Evolutionary conservation across 2,329 filamentous ascomycete species (phyloP).

Genomic region (Hypoxylon sp.): DNA sequence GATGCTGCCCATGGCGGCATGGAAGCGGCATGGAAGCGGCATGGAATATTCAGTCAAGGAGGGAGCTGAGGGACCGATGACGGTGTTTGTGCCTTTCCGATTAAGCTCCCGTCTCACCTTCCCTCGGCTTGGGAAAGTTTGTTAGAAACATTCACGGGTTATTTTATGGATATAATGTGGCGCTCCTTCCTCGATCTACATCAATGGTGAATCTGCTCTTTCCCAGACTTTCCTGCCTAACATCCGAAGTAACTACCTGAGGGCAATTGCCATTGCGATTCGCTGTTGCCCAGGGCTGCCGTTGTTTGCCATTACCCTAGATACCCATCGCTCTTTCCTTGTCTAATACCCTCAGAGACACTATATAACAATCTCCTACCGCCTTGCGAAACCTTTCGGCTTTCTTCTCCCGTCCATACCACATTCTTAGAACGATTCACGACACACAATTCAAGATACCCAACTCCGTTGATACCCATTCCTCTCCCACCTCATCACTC

Average conservation of each 20-base stretch:
- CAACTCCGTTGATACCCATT: conserved; percentile 19
- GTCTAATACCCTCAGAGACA: too few species aligned
- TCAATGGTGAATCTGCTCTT: too few species aligned
- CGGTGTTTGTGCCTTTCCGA: conserved; percentile 23
- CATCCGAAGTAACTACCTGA: too few species aligned
- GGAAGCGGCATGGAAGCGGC: too few species aligned
- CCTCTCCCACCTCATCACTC: conserved; percentile 9
- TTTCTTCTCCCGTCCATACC: conserved; percentile 2
- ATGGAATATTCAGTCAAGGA: conserved; percentile 13
- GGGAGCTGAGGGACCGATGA: conserved; percentile 29
- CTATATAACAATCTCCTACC: not conserved
- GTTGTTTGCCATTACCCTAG: too few species aligned
- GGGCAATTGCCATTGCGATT: not conserved
- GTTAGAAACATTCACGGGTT: too few species aligned
- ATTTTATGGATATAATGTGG: conserved; percentile 22
- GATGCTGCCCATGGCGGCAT: not conserved
- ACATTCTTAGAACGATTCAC: conserved; percentile 1
- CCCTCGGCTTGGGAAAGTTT: not conserved
- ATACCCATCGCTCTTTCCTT: not conserved
- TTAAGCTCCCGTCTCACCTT: too few species aligned
- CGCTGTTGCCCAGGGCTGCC: not conserved
- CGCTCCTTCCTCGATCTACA: conserved; percentile 15
- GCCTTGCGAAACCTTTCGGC: not conserved
- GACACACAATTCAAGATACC: conserved; percentile 24
- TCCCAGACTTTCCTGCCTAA: too few species aligned